Base-by-base conservation (phyloP, 805 yeast species). In the Tetrapisispora pingtungensis region DNA sequence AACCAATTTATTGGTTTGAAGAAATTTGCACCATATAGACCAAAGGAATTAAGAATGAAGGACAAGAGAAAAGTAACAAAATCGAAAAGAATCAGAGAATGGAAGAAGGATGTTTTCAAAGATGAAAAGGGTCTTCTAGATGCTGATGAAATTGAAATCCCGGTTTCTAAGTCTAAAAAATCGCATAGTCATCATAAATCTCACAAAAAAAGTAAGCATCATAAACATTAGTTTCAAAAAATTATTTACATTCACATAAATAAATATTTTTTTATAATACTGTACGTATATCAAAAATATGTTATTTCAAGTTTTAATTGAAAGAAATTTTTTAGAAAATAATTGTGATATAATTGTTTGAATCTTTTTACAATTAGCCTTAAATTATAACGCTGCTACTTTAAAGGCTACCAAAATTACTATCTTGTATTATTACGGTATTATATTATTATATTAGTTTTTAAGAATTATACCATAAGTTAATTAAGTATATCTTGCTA, bases 1-100 rank as follows among this genome's bases (percentile, higher is more conserved):
- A 93, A 93, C 64, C 82, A 80, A 45, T 88, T 73, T 56, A 81
- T 88, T 46, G 93, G 96, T 19, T 68, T 93, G 55, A 90, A 90
- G 70, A 89, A 89, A 64, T 79, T 93, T 52, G 97, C 97, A 0
- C 90, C 97, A 26, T 93, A 85, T 62, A 78, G 96, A 61, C 78
- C 86, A 20, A 75, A 75, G 51, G 94, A 84, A 47, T 71, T 73
- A 50, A 72, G 79, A 50, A 65, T 71, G 52, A 86, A 81, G 59
- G 98, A 93, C 62, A 83, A 78, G 65, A 74, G 94, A 59, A 85
- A 86, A 67, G 83, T 75, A 46, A 78, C 88, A 33, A 93, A 90
- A 72, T 78, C 80, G 68, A 84, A 76, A 65, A 74, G 93, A 55
- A 65, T 93, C 48, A 75, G 82, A 50, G 93, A 88, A 53, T 93